phyloP scores from a whole-genome alignment of 495 filamentous ascomycete species.

The Margaritispora aquatica region DNA sequence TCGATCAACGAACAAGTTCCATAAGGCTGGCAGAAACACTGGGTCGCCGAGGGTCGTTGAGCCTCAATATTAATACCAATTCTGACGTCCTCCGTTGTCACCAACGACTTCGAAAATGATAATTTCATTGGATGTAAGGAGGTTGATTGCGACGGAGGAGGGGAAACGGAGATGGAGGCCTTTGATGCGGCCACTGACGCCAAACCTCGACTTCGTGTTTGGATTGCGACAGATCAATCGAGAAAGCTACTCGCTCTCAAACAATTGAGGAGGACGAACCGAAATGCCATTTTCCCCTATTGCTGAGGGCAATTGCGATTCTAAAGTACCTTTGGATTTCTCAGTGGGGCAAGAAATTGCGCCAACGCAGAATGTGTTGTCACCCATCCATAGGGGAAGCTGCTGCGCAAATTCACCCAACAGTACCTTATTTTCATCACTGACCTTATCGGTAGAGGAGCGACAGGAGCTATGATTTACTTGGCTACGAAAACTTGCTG shows the following conservation, averaged over 20 bases:
- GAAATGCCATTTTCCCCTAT: not conserved
- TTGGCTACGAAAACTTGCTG: not conserved
- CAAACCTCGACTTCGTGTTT: not conserved
- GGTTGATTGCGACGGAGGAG: constrained; percentile 8
- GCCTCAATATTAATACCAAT: constrained; percentile 13
- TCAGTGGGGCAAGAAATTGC: constrained; percentile 8
- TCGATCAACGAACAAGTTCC: constrained; percentile 7
- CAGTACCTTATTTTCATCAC: not conserved
- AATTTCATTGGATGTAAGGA: constrained; percentile 24
- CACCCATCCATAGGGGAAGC: constrained; percentile 14
- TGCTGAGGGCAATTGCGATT: not conserved
- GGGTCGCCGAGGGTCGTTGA: constrained; percentile 18
- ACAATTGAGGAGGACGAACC: not conserved
- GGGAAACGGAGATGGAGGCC: not conserved
- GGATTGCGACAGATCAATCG: not conserved
- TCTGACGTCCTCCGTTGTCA: constrained; percentile 6
- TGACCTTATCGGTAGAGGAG: constrained; percentile 20
- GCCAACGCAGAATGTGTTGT: constrained; percentile 24
- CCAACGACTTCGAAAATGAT: constrained; percentile 15
- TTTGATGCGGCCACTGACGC: not conserved
- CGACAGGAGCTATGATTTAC: not conserved
- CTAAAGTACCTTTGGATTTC: not conserved
- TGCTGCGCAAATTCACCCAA: constrained; percentile 10
- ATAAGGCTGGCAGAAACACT: constrained; percentile 27
- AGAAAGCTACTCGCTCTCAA: not conserved